Evolutionary conservation across 441 rosid genomes (phyloP).

Genomic region (Erodium chrysanthum): DNA sequence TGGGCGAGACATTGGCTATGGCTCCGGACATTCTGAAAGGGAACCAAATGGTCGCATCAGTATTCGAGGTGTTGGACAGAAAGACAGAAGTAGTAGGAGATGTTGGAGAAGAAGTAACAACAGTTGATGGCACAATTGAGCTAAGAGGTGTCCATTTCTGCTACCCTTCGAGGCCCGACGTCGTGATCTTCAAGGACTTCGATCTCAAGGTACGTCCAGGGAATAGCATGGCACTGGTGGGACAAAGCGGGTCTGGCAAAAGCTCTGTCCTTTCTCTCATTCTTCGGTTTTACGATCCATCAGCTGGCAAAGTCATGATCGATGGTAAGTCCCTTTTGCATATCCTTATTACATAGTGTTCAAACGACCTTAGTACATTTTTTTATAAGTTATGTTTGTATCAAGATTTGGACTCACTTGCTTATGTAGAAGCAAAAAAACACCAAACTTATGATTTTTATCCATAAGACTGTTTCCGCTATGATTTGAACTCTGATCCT

Average conservation of each 20-base stretch:
- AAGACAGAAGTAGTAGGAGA: conserved; percentile 96
- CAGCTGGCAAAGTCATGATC: conserved; percentile 76
- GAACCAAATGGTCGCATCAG: conserved; percentile 42
- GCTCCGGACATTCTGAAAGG: conserved; percentile 49
- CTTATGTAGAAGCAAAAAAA: no score
- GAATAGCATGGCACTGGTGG: conserved; percentile 90
- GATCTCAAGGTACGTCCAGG: conserved; percentile 86
- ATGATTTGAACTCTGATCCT: no score
- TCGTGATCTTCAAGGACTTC: conserved; percentile 75
- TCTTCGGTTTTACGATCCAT: conserved; percentile 81
- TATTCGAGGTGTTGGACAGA: conserved; percentile 91
- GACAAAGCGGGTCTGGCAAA: conserved; percentile 98
- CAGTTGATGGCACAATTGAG: conserved; percentile 88
- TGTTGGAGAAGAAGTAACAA: conserved; percentile 68
- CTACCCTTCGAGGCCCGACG: conserved; percentile 85
- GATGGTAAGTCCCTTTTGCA: conserved; percentile 38
- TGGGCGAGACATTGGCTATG: conserved; percentile 56
- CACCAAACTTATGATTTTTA: no score
- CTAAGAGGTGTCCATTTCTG: conserved; percentile 89
- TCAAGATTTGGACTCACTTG: no score
- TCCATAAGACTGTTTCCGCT: no score
- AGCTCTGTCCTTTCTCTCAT: conserved; percentile 82
- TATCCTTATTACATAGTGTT: no score
- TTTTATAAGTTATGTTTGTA: no score
- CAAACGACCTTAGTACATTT: no score